Conservation (phyloP, 2,329 filamentous ascomycete species). For the Monilinia laxa region DNA sequence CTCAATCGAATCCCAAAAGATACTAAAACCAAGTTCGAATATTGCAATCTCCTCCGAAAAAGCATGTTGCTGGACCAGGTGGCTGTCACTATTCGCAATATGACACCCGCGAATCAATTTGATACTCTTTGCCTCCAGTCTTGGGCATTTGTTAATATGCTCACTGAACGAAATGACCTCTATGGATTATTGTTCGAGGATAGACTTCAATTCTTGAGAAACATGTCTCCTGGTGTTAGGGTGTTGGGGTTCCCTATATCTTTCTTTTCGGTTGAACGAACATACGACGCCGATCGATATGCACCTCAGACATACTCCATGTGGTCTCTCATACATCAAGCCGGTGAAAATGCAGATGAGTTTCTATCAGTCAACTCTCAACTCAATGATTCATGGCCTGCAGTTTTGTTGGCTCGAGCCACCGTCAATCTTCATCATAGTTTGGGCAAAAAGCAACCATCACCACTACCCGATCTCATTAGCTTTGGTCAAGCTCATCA, state of each 20-base stretch:
- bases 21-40: neutral
- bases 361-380: neutral
- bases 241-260: neutral
- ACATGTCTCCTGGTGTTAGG: neutral
- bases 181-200: neutral
- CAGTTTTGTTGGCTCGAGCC: neutral
- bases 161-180: neutral
- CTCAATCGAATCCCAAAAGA: neutral
- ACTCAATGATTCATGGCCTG: neutral
- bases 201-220: neutral
- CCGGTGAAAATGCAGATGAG: neutral
- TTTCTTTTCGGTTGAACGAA: neutral
- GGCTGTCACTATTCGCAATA: neutral
- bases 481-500: neutral
- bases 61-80: conserved; percentile 3
- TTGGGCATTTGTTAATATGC: neutral
- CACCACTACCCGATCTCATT: neutral
- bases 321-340: neutral
- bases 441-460: neutral
- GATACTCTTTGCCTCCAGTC: neutral
- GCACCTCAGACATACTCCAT: neutral
- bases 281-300: conserved; percentile 1
- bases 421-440: neutral
- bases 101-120: neutral
- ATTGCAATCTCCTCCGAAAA: neutral